Percentiles rank a stretch among this genome's conserved stretches.
phyloP scores from a whole-genome alignment of 768 basidiomycete species.

The Mycena floridula region DNA sequence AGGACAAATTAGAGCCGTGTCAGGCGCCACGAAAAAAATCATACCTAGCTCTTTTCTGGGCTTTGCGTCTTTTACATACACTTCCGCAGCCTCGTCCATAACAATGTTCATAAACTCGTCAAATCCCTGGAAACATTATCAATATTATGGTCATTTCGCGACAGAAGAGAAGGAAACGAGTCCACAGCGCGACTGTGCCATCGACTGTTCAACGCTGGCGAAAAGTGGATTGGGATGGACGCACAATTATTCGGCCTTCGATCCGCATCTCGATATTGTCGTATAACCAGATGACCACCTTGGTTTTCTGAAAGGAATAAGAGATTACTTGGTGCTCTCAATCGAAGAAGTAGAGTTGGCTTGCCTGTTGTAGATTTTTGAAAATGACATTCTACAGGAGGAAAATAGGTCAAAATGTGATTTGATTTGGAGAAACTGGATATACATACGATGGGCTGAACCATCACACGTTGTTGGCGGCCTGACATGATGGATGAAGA shows the following conservation, averaged over 20 bases:
- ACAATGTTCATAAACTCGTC: conserved; percentile 99
- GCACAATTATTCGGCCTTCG: conserved; percentile 91
- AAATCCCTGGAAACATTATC: conserved; percentile 64
- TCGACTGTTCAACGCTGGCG: conserved; percentile 29
- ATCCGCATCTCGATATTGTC: conserved; percentile 97
- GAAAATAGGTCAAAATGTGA: conserved; percentile 9
- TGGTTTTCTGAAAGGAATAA: conserved; percentile 52
- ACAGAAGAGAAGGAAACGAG: conserved; percentile 6
- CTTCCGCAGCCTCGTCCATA: conserved; percentile 88
- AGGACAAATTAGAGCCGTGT: conserved; percentile 1
- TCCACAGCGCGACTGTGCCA: conserved; percentile 11
- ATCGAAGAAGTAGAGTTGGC: conserved; percentile 1
- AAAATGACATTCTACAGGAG: conserved; percentile 84
- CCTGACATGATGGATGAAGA: conserved; percentile 64
- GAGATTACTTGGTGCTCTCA: conserved; percentile 9
- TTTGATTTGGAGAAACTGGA: conserved; percentile 4
- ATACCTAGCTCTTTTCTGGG: conserved; percentile 79
- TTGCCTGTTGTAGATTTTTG: conserved; percentile 89
- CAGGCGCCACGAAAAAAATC: conserved; percentile 17
- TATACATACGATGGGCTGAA: conserved; percentile 90
- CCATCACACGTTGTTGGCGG: conserved; percentile 96
- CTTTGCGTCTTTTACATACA: conserved; percentile 86
- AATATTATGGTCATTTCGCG: conserved; percentile 12
- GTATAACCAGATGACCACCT: conserved; percentile 91
- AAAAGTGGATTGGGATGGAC: conserved; percentile 31